phyloP scores from a whole-genome alignment of 768 basidiomycete genomes.

The Tricholoma hemisulphureum region DNA sequence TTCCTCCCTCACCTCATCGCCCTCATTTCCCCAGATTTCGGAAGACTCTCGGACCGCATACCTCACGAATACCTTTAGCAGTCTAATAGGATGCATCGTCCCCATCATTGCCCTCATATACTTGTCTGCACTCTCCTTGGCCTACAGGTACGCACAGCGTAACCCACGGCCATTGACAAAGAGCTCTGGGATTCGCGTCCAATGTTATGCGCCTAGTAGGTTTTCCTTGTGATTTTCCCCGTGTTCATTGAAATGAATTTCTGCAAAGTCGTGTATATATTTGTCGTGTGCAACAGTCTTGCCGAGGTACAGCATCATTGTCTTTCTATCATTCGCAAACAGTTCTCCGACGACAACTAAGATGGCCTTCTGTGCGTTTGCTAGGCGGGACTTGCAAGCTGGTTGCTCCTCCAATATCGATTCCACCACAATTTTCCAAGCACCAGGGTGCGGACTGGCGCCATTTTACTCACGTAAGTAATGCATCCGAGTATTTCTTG shows the following conservation, averaged over 20 bases:
- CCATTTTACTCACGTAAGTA: slow-evolving; percentile 50
- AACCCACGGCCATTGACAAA: slow-evolving; percentile 53
- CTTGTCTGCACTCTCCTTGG: slow-evolving; percentile 49
- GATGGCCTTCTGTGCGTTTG: slow-evolving; percentile 22
- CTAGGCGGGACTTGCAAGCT: slow-evolving; percentile 53
- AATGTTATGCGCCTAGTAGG: slow-evolving; percentile 55
- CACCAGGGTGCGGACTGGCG: slow-evolving; percentile 39
- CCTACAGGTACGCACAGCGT: slow-evolving; percentile 43
- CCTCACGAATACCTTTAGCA: slow-evolving; percentile 19
- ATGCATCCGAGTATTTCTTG: neutral
- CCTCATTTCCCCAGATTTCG: neutral
- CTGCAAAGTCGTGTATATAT: slow-evolving; percentile 46
- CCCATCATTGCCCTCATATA: slow-evolving; percentile 39
- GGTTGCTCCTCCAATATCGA: slow-evolving; percentile 58
- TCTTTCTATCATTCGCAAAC: neutral
- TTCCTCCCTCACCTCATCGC: neutral
- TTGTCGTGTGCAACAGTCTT: slow-evolving; percentile 48
- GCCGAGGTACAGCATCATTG: slow-evolving; percentile 36
- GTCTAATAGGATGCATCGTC: slow-evolving; percentile 22
- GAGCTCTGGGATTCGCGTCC: slow-evolving; percentile 42
- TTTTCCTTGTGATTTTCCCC: slow-evolving; percentile 3
- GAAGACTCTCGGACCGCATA: slow-evolving; percentile 7
- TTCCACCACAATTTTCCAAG: slow-evolving; percentile 54
- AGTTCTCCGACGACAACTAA: neutral
- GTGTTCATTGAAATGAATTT: slow-evolving; percentile 6